A percentile compares a stretch with the other conserved stretches of the same genome.
Conservation (phyloP, 2,329 filamentous ascomycete species). For the Diaporthe amygdali region DNA sequence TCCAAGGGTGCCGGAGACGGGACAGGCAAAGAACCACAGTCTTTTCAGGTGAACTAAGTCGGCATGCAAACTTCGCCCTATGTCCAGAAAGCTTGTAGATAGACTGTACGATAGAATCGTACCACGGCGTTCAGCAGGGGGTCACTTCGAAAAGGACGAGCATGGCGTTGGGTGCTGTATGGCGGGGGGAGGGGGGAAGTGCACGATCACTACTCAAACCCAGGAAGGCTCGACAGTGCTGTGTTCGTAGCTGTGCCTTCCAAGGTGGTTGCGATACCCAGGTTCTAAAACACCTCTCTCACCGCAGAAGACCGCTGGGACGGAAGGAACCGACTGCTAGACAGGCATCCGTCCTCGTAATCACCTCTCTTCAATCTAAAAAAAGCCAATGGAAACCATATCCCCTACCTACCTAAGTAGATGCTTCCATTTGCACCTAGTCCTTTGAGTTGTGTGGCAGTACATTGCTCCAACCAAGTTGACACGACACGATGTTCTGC, state of each 20-base stretch:
- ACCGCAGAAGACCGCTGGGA: not conserved
- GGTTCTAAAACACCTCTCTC: not conserved
- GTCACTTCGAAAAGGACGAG: not conserved
- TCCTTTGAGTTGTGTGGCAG: not conserved
- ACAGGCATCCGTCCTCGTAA: not conserved
- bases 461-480: not conserved
- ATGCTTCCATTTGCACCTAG: not conserved
- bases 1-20: not conserved
- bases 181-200: not conserved
- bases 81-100: not conserved
- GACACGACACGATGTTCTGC: conserved; percentile 39
- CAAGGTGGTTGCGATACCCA: not conserved
- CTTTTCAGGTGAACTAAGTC: not conserved
- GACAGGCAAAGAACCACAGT: not conserved
- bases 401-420: not conserved
- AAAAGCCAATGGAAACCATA: not conserved
- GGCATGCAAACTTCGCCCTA: not conserved
- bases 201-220: not conserved
- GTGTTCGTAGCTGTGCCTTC: not conserved
- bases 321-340: not conserved
- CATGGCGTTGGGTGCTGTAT: not conserved
- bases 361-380: conserved; percentile 17
- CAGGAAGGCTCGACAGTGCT: not conserved
- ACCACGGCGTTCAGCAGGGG: not conserved
- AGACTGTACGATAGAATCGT: not conserved